phyloP scores from a whole-genome alignment of 192 early-diverging fungal species.

The Linnemannia zychae region DNA sequence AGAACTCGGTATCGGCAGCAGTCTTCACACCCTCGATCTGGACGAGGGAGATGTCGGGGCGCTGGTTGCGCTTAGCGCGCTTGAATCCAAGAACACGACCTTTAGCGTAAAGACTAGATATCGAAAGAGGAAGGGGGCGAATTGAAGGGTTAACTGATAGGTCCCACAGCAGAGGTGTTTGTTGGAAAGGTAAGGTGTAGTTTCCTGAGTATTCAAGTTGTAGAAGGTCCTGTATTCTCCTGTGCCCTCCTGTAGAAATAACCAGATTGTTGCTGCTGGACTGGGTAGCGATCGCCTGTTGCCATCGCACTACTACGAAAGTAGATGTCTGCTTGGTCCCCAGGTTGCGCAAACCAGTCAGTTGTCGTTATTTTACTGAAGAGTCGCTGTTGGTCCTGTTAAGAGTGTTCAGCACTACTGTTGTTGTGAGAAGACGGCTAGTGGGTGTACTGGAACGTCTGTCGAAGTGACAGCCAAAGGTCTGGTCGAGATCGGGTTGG shows the following conservation, averaged over 20 bases:
- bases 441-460: not conserved
- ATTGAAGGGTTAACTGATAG: not conserved
- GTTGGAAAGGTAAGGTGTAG: not conserved
- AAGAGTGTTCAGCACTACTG: not conserved
- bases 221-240: not conserved
- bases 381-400: not conserved
- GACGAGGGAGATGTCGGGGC: constrained; percentile 91
- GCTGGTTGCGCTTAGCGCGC: constrained; percentile 93
- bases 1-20: constrained; percentile 93
- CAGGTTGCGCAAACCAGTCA: not conserved
- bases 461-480: not conserved
- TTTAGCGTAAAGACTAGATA: constrained; percentile 95
- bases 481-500: not conserved
- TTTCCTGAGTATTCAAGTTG: not conserved
- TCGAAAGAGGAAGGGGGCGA: not conserved
- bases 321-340: not conserved
- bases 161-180: not conserved
- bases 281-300: not conserved
- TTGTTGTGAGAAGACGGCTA: not conserved
- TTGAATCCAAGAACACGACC: constrained; percentile 96
- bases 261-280: not conserved
- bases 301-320: not conserved
- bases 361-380: not conserved
- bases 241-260: not conserved
- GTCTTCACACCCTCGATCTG: constrained; percentile 94